Conservation (phyloP, 768 basidiomycete species). For the Tulasnella sp. region DNA sequence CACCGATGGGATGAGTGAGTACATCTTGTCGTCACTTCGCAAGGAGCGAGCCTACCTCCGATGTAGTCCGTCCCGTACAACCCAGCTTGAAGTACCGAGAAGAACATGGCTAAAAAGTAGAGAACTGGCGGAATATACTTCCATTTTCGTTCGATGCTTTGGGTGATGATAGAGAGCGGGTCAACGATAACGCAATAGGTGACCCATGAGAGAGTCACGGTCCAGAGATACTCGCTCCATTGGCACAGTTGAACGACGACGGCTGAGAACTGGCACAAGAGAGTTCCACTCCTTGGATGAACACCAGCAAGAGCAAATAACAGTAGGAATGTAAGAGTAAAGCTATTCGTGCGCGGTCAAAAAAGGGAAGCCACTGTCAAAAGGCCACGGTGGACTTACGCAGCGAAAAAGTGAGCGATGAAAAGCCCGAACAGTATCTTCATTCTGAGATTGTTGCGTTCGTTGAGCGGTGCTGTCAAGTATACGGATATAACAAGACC, state of each 20-base stretch:
- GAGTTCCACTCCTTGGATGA: slow-evolving; percentile 17
- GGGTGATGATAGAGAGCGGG: slow-evolving; percentile 21
- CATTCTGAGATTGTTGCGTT: slow-evolving; percentile 21
- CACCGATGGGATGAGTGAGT: background rate
- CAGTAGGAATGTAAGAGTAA: background rate
- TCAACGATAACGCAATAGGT: slow-evolving; percentile 28
- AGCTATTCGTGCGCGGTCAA: background rate
- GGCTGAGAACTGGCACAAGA: slow-evolving; percentile 13
- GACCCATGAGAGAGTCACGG: slow-evolving; percentile 25
- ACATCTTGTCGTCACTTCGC: background rate
- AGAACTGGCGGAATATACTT: background rate
- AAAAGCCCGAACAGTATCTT: slow-evolving; percentile 28
- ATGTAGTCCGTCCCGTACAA: slow-evolving; percentile 24
- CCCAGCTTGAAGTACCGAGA: slow-evolving; percentile 24
- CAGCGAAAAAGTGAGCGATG: slow-evolving; percentile 23
- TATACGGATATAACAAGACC: background rate
- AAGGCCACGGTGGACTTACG: slow-evolving; percentile 14
- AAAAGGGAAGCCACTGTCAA: background rate
- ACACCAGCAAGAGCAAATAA: slow-evolving; percentile 16
- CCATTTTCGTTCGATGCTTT: slow-evolving; percentile 23
- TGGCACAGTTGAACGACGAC: slow-evolving; percentile 10
- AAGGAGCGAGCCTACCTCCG: slow-evolving; percentile 2
- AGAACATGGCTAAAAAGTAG: background rate
- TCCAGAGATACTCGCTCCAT: slow-evolving; percentile 31
- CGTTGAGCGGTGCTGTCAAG: background rate